These are phyloP conservation scores for Beauveria australis DNA, from an alignment of 2,329 filamentous ascomycete species.

Conservation along the genomic window DNA sequence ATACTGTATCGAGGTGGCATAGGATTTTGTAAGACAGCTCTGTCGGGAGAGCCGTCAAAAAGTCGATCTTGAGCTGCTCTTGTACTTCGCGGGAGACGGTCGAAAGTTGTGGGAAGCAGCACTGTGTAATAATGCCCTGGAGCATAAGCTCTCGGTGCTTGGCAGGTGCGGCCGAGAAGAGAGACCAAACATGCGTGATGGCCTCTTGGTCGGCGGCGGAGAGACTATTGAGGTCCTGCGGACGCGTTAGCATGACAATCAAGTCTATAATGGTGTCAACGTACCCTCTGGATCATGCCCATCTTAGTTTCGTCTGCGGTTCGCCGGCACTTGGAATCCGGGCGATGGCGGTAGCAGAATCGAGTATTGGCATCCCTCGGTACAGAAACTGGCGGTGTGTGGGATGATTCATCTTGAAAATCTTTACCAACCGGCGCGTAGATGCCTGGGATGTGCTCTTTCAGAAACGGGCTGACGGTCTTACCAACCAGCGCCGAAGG, in stretches of 20 bases:
- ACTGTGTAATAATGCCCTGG: slow-evolving; percentile 90
- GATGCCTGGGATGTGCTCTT: slow-evolving; percentile 80
- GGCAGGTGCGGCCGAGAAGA: slow-evolving; percentile 90
- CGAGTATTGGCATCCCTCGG: slow-evolving; percentile 64
- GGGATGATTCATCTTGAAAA: slow-evolving; percentile 23
- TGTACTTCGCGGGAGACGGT: slow-evolving; percentile 84
- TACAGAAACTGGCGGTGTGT: slow-evolving; percentile 12
- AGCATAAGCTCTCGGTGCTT: slow-evolving; percentile 96
- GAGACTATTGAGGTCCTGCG: slow-evolving; percentile 70
- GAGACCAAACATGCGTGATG: slow-evolving; percentile 94
- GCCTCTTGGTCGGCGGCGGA: slow-evolving; percentile 84
- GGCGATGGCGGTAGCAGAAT: slow-evolving; percentile 91
- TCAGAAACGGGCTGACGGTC: slow-evolving; percentile 79
- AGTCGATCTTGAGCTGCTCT: slow-evolving; percentile 96
- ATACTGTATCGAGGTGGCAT: slow-evolving; percentile 85
- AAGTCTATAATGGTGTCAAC: slow-evolving; percentile 21
- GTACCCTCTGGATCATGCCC: slow-evolving; percentile 82
- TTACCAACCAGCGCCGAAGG: slow-evolving; percentile 61
- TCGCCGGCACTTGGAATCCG: slow-evolving; percentile 86
- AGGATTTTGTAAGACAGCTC: slow-evolving; percentile 93
- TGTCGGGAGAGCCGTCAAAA: slow-evolving; percentile 76
- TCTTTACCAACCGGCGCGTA: slow-evolving; percentile 72
- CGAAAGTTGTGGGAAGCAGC: slow-evolving; percentile 94
- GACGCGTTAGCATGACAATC: background rate
- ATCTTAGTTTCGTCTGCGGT: slow-evolving; percentile 94